Conservation (phyloP, 106 monocot species). For the Posidonia australis region DNA sequence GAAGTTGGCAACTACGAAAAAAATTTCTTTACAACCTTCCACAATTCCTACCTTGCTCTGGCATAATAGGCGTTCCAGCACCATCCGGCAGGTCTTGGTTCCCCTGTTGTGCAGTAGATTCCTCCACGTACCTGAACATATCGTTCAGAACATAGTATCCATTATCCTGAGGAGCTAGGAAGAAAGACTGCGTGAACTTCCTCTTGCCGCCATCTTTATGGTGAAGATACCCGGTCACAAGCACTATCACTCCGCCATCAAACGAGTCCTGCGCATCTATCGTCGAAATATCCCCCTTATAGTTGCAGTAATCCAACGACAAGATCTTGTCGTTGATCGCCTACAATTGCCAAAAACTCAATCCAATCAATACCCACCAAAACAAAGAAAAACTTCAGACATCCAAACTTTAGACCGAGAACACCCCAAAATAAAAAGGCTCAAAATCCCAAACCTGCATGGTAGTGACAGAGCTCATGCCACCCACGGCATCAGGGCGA, state of each 20-base stretch:
- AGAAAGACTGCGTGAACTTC: constrained; percentile 83
- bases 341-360: constrained; percentile 17
- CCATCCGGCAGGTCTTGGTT: constrained; percentile 19
- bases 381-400: not conserved
- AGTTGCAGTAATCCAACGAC: constrained; percentile 44
- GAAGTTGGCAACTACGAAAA: not conserved
- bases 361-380: not conserved
- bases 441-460: constrained; percentile 25
- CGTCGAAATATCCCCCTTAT: constrained; percentile 55
- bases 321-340: constrained; percentile 83
- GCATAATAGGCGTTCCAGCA: not conserved
- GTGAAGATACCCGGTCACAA: constrained; percentile 69
- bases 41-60: constrained; percentile 24
- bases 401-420: not conserved
- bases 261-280: constrained; percentile 80
- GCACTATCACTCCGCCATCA: constrained; percentile 64
- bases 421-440: not conserved
- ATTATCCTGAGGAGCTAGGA: constrained; percentile 91
- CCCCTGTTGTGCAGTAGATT: constrained; percentile 14
- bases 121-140: constrained; percentile 56
- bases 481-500: constrained; percentile 39
- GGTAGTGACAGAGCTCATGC: constrained; percentile 49
- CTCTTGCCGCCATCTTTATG: constrained; percentile 46
- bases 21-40: not conserved
- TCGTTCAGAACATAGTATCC: constrained; percentile 90